phyloP scores from a whole-genome alignment of 805 yeast genomes.

The Saturnispora besseyi region DNA sequence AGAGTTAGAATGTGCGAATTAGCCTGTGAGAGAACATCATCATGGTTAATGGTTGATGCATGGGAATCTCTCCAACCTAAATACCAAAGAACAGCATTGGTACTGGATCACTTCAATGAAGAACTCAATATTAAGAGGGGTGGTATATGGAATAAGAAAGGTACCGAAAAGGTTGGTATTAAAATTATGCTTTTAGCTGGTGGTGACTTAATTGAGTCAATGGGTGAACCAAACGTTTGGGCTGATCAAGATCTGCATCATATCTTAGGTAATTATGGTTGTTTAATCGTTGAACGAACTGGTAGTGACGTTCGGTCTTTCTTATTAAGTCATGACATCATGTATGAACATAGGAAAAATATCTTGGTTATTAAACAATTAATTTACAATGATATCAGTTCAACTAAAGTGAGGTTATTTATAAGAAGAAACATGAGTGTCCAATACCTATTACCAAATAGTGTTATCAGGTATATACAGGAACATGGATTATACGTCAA shows the following conservation, averaged over 20 bases:
- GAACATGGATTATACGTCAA: conserved; percentile 79
- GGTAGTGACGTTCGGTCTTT: conserved; percentile 94
- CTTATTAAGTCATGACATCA: conserved; percentile 85
- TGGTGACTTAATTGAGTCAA: conserved; percentile 92
- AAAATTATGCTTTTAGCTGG: conserved; percentile 96
- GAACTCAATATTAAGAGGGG: conserved; percentile 87
- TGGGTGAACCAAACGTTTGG: conserved; percentile 99
- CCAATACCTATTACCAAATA: conserved; percentile 86
- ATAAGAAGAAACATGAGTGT: conserved; percentile 95
- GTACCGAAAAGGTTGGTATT: conserved; percentile 55
- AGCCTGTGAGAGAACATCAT: conserved; percentile 92
- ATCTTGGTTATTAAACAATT: conserved; percentile 91
- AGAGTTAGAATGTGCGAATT: conserved; percentile 97
- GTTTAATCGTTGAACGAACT: conserved; percentile 92
- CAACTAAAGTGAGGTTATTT: conserved; percentile 89
- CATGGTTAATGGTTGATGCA: conserved; percentile 99
- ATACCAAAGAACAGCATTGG: conserved; percentile 91
- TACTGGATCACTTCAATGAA: conserved; percentile 91
- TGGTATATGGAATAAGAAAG: conserved; percentile 55
- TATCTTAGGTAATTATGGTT: conserved; percentile 91
- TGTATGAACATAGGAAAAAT: conserved; percentile 93
- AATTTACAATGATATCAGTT: conserved; percentile 90
- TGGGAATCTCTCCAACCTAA: conserved; percentile 93
- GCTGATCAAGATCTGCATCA: conserved; percentile 93
- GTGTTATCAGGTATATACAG: conserved; percentile 89